Evolutionary conservation across 1,284 basidiomycete genomes (phyloP).

Genomic region (Gymnopus androsaceus): DNA sequence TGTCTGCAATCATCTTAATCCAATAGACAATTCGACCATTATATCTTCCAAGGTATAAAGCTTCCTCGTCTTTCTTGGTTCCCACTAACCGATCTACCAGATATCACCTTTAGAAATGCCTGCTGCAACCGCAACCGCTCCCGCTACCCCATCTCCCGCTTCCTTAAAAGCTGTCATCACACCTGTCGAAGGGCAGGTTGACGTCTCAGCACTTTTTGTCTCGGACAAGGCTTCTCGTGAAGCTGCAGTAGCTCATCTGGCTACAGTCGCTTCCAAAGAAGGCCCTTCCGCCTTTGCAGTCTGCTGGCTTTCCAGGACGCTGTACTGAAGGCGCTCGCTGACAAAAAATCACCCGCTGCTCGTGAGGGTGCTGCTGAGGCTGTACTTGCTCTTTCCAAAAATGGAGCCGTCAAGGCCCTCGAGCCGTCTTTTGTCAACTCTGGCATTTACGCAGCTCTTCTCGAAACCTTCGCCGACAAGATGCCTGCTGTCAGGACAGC

Average conservation of each 20-base stretch:
- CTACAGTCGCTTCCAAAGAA: constrained; percentile 78
- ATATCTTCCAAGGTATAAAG: constrained; percentile 41
- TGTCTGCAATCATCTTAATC: constrained; percentile 39
- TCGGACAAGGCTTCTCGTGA: constrained; percentile 76
- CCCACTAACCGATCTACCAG: constrained; percentile 31
- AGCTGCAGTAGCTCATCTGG: constrained; percentile 71
- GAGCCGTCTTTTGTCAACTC: constrained; percentile 89
- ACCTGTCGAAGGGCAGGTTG: constrained; percentile 57
- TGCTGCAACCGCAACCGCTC: constrained; percentile 62
- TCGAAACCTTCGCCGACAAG: constrained; percentile 94
- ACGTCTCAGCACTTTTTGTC: constrained; percentile 68
- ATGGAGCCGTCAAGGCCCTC: constrained; percentile 82
- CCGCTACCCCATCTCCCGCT: constrained; percentile 53
- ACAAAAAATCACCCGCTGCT: constrained; percentile 88
- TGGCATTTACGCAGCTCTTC: constrained; percentile 82
- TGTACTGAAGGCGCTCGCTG: constrained; percentile 81
- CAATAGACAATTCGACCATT: constrained; percentile 36
- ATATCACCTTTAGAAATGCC: constrained; percentile 62
- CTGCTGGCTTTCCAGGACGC: constrained; percentile 81
- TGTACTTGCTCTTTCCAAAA: constrained; percentile 71
- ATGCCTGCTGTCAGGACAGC: constrained; percentile 83
- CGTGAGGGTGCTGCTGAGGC: constrained; percentile 85
- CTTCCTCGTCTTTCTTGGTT: constrained; percentile 12
- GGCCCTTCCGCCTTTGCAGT: constrained; percentile 82
- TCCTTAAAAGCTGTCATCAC: constrained; percentile 64